Percentiles rank a stretch among this genome's conserved stretches.
Evolutionary conservation across 768 basidiomycete genomes (phyloP).

Genomic region (Termitomyces sp.): DNA sequence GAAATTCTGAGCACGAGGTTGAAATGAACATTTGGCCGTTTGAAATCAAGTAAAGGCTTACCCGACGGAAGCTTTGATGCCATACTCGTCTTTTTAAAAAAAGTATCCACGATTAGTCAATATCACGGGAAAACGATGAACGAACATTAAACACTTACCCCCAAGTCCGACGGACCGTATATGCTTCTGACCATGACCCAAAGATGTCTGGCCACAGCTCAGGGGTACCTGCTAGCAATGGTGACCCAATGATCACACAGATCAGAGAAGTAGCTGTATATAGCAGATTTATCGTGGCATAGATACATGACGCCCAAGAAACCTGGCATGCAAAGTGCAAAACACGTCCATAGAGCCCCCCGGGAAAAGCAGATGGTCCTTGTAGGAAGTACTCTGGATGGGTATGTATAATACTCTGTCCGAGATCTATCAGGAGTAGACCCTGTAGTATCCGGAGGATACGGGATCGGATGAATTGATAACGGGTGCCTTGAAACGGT

Average conservation of each 20-base stretch:
- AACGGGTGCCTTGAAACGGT: constrained; percentile 1
- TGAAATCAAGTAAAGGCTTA: background rate
- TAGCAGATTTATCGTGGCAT: background rate
- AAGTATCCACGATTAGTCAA: background rate
- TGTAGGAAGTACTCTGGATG: constrained; percentile 3
- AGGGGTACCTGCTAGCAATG: background rate
- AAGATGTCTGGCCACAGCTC: constrained; percentile 7
- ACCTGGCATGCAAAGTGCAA: background rate
- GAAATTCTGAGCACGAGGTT: background rate
- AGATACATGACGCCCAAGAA: background rate
- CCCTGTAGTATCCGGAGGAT: constrained; percentile 1
- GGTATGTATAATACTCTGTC: constrained; percentile 2
- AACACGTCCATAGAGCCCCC: background rate
- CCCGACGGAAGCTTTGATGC: constrained; percentile 8
- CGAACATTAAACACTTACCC: background rate
- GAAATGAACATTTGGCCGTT: background rate
- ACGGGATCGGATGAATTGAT: constrained; percentile 2
- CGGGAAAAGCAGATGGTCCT: constrained; percentile 4
- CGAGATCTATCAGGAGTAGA: constrained; percentile 6
- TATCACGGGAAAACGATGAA: background rate
- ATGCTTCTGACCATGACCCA: constrained; percentile 4
- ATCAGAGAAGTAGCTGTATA: constrained; percentile 2
- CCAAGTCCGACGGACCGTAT: constrained; percentile 7
- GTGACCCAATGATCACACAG: constrained; percentile 1
- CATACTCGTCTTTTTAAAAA: constrained; percentile 1